These are phyloP conservation scores for Fusarium bactridioides DNA, from an alignment of 2,329 filamentous ascomycete genomes.

Conservation along the genomic window DNA sequence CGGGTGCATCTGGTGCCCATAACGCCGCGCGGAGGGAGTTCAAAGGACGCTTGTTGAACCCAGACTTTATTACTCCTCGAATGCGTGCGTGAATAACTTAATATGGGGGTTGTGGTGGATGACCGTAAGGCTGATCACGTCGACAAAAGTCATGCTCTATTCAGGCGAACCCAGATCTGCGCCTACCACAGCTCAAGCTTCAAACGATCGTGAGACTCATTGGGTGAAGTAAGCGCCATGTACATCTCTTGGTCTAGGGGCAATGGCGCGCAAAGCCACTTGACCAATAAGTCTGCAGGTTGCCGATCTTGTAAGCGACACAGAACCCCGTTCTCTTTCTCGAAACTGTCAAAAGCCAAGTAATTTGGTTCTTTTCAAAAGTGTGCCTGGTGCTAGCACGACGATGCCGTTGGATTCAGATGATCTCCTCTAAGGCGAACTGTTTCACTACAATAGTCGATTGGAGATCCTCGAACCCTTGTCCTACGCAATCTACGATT, in stretches of 20 bases:
- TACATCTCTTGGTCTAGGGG: conserved; percentile 27
- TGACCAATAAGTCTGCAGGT: conserved; percentile 14
- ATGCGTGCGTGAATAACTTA: conserved; percentile 5
- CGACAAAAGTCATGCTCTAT: background rate
- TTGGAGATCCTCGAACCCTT: background rate
- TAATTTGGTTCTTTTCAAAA: background rate
- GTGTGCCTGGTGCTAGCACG: background rate
- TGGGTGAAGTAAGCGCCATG: conserved; percentile 32
- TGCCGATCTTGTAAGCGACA: conserved; percentile 28
- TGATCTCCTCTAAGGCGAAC: background rate
- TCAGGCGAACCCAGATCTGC: conserved; percentile 34
- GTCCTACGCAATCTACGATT: conserved; percentile 5
- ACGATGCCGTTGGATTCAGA: background rate
- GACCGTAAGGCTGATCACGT: conserved; percentile 15
- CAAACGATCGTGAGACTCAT: conserved; percentile 15
- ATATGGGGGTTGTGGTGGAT: conserved; percentile 6
- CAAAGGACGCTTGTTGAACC: conserved; percentile 1
- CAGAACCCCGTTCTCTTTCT: conserved; percentile 9
- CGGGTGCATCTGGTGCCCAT: conserved; percentile 31
- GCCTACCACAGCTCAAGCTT: conserved; percentile 28
- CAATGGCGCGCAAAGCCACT: conserved; percentile 12
- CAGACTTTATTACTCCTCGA: conserved; percentile 6
- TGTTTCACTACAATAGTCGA: background rate
- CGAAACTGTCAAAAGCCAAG: conserved; percentile 1
- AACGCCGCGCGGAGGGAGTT: conserved; percentile 4